Evolutionary conservation across 2,329 filamentous ascomycete species (phyloP).

Genomic region (Ophiostoma tasmaniense): DNA sequence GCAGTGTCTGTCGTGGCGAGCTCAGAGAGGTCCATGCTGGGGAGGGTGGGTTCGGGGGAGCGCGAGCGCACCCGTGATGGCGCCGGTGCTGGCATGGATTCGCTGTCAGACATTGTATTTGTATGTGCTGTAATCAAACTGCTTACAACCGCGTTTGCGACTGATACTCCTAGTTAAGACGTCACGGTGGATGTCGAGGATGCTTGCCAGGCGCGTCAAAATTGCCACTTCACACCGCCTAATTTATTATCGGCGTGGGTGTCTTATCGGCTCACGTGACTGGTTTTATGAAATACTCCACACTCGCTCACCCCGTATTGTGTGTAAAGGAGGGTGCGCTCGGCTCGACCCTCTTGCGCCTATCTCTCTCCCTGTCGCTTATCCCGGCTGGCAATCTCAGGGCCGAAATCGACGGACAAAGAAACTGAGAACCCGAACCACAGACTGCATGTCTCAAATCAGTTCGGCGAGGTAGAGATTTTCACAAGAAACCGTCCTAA

Average conservation of each 20-base stretch:
- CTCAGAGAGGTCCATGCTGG: not conserved
- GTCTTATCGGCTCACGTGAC: not conserved
- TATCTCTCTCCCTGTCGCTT: too few species aligned
- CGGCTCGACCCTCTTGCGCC: not conserved
- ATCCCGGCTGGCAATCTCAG: not conserved
- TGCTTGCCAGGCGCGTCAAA: not conserved
- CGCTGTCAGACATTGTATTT: not conserved
- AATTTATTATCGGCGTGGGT: slow-evolving; percentile 1
- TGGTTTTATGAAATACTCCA: not conserved
- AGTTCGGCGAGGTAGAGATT: not conserved
- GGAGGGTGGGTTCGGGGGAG: not conserved
- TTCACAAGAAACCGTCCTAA: not conserved
- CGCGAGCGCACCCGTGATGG: not conserved
- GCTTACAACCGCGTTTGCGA: not conserved
- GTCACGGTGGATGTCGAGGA: slow-evolving; percentile 1
- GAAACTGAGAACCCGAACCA: not conserved
- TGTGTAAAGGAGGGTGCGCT: not conserved
- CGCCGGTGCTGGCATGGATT: slow-evolving; percentile 8
- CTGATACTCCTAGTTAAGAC: not conserved
- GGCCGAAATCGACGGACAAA: not conserved
- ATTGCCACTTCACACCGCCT: slow-evolving; percentile 15
- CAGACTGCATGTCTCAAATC: not conserved
- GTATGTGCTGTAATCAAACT: not conserved
- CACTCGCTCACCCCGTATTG: not conserved
- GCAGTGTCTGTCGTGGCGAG: slow-evolving; percentile 4